Conservation (phyloP, 2,329 filamentous ascomycete genomes). For the Rhynchosporium secalis region DNA sequence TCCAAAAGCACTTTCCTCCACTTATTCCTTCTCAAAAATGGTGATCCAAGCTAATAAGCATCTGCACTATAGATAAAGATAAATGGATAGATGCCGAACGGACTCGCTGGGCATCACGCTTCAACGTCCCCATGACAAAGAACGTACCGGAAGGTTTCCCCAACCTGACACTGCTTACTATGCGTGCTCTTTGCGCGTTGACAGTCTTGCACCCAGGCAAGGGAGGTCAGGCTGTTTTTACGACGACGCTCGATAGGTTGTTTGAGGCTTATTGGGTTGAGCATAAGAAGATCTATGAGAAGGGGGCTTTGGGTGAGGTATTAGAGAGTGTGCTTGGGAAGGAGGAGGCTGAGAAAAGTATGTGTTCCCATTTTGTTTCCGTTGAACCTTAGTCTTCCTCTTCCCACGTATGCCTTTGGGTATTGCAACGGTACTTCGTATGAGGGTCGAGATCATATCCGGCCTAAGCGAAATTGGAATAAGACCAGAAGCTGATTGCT, state of each 20-base stretch:
- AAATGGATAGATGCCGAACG: conserved; percentile 57
- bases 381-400: neutral
- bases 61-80: conserved; percentile 52
- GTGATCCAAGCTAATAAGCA: neutral
- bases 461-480: no score
- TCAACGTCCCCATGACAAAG: conserved; percentile 53
- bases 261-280: conserved; percentile 34
- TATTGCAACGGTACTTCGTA: neutral
- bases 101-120: conserved; percentile 51
- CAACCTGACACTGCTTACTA: conserved; percentile 49
- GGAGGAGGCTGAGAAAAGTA: conserved; percentile 45
- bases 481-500: no score
- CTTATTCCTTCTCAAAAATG: neutral
- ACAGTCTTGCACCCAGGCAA: conserved; percentile 28
- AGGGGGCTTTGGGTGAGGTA: conserved; percentile 36
- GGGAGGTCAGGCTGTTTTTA: conserved; percentile 24
- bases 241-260: conserved; percentile 30
- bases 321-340: conserved; percentile 49
- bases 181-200: conserved; percentile 54
- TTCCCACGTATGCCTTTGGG: neutral
- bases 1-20: neutral
- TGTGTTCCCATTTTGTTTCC: conserved; percentile 12
- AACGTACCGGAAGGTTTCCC: conserved; percentile 53
- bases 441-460: no score
- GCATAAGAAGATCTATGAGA: conserved; percentile 28